Evolutionary conservation across 1,139 yeast species (phyloP).

Genomic region (Kurtzmaniella quercitrusa): DNA sequence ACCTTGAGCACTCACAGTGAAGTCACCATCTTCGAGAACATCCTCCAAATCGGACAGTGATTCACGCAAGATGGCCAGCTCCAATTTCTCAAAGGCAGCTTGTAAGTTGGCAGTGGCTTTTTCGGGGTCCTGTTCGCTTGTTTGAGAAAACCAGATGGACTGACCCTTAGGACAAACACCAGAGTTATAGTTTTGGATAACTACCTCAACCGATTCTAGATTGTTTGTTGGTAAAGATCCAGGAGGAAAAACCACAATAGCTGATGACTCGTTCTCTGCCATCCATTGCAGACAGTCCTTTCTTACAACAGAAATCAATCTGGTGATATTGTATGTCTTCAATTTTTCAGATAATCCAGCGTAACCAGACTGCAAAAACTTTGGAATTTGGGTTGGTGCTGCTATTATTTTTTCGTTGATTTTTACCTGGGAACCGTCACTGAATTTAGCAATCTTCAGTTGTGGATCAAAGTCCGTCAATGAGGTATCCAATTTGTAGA

Average conservation of each 20-base stretch:
- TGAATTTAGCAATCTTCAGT: conserved; percentile 63
- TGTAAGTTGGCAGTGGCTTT: conserved; percentile 76
- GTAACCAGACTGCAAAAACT: conserved; percentile 34
- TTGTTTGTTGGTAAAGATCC: conserved; percentile 67
- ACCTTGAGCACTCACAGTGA: conserved; percentile 53
- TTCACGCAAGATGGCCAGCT: conserved; percentile 75
- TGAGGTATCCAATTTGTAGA: conserved; percentile 75
- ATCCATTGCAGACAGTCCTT: conserved; percentile 92
- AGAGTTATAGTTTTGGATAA: conserved; percentile 83
- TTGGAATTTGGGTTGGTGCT: conserved; percentile 69
- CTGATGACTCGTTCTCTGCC: conserved; percentile 75
- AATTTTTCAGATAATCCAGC: conserved; percentile 26
- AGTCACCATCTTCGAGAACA: conserved; percentile 50
- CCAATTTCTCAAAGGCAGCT: conserved; percentile 76
- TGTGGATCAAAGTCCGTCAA: conserved; percentile 61
- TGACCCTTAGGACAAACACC: conserved; percentile 90
- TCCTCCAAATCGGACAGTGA: conserved; percentile 50
- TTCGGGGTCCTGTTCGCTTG: conserved; percentile 62
- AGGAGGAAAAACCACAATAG: conserved; percentile 94
- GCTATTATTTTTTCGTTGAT: conserved; percentile 74
- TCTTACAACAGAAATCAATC: conserved; percentile 78
- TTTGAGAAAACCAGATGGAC: conserved; percentile 84
- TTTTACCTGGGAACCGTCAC: conserved; percentile 71
- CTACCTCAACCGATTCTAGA: conserved; percentile 72
- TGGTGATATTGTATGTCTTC: conserved; percentile 51